phyloP scores from a whole-genome alignment of 208 protist species.

The Herpetomonas tarakana region DNA sequence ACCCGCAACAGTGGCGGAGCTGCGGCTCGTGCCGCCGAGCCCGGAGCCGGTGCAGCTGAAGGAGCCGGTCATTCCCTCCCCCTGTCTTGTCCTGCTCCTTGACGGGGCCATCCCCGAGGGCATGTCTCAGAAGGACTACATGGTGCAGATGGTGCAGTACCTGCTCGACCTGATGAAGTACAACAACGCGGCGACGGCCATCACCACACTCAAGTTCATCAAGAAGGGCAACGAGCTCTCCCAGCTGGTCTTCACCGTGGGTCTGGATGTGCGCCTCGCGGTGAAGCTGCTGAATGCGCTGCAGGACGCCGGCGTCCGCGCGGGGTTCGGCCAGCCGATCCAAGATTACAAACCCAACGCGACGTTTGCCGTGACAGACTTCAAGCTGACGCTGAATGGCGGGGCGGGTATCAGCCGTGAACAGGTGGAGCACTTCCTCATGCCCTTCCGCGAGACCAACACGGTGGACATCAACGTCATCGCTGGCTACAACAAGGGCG shows the following conservation, averaged over 20 bases:
- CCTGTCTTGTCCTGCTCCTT: slow-evolving; percentile 59
- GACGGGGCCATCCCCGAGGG: slow-evolving; percentile 55
- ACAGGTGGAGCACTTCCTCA: slow-evolving; percentile 52
- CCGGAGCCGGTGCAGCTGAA: slow-evolving; percentile 48
- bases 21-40: slow-evolving; percentile 56
- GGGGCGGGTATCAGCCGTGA: slow-evolving; percentile 58
- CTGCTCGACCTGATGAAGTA: slow-evolving; percentile 71
- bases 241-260: slow-evolving; percentile 77
- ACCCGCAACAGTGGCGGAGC: slow-evolving; percentile 69
- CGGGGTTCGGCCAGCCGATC: slow-evolving; percentile 50
- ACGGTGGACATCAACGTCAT: slow-evolving; percentile 65
- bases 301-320: slow-evolving; percentile 44
- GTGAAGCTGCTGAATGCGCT: slow-evolving; percentile 47
- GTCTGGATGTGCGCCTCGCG: slow-evolving; percentile 52
- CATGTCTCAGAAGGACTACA: slow-evolving; percentile 67
- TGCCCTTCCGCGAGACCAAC: slow-evolving; percentile 37
- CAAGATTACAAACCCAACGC: slow-evolving; percentile 49
- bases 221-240: slow-evolving; percentile 66
- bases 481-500: slow-evolving; percentile 68
- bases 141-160: slow-evolving; percentile 74
- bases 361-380: slow-evolving; percentile 82
- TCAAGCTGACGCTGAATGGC: slow-evolving; percentile 39
- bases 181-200: slow-evolving; percentile 54
- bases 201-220: slow-evolving; percentile 77
- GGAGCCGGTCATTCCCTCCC: slow-evolving; percentile 35